Percentiles rank a stretch among this genome's conserved stretches.
Conservation (phyloP, 2,329 filamentous ascomycete species). For the Cryphonectria naterciae region DNA sequence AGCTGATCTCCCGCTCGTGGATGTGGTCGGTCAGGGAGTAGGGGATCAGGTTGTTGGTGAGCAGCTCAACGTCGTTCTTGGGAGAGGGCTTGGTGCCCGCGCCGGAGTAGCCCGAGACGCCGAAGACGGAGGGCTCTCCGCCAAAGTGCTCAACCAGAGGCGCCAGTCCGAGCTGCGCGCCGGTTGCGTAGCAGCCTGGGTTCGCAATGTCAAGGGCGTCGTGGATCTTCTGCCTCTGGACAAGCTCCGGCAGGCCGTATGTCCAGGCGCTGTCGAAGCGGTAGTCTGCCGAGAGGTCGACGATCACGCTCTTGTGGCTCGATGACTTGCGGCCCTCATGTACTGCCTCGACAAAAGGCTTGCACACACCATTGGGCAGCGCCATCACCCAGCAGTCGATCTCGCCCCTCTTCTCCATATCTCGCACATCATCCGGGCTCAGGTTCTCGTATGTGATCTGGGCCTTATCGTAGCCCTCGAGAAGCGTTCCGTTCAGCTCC, state of each 20-base stretch:
- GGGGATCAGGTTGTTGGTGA: constrained; percentile 86
- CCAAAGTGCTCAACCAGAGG: constrained; percentile 78
- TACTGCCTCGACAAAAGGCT: constrained; percentile 89
- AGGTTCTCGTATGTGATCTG: constrained; percentile 93
- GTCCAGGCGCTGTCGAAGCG: constrained; percentile 86
- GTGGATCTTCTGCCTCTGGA: constrained; percentile 75
- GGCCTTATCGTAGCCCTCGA: constrained; percentile 88
- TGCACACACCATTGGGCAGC: constrained; percentile 91
- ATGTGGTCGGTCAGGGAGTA: constrained; percentile 94
- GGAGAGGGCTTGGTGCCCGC: constrained; percentile 92
- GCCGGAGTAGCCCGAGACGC: constrained; percentile 91
- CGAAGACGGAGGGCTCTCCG: constrained; percentile 81
- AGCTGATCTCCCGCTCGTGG: constrained; percentile 88
- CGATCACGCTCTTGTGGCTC: constrained; percentile 70
- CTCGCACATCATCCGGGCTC: constrained; percentile 80
- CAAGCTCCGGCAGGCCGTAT: constrained; percentile 87
- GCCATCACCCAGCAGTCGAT: constrained; percentile 99
- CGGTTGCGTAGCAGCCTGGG: constrained; percentile 95
- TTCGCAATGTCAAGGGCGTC: constrained; percentile 84
- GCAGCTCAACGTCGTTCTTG: constrained; percentile 86
- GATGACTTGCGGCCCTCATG: constrained; percentile 64
- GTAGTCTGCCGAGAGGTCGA: constrained; percentile 97
- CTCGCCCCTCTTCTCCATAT: constrained; percentile 81
- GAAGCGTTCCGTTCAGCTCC: constrained; percentile 83
- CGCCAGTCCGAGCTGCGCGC: constrained; percentile 85